A percentile compares a stretch with the other conserved stretches of the same genome.
Evolutionary conservation across 2,329 filamentous ascomycete species (phyloP).

Genomic region (Penicillium palitans): DNA sequence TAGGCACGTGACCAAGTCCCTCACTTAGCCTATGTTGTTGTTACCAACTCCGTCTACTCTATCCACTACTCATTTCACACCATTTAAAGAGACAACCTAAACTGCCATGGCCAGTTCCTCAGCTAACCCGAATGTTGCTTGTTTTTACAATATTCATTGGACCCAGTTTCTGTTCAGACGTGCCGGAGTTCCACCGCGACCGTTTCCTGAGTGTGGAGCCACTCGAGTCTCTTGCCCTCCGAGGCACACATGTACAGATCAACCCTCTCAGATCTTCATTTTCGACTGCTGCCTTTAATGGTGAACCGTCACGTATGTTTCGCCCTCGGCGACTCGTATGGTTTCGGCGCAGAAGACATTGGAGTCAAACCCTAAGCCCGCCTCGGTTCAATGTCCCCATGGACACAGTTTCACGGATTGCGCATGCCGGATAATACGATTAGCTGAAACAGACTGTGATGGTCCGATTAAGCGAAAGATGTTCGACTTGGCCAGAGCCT

Average conservation of each 20-base stretch:
- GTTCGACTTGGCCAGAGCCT: conserved; percentile 48
- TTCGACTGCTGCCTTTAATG: conserved; percentile 55
- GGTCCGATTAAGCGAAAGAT: conserved; percentile 37
- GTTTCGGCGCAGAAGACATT: conserved; percentile 63
- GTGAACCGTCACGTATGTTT: conserved; percentile 35
- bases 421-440: conserved; percentile 68
- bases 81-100: background rate
- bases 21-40: background rate
- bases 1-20: no score
- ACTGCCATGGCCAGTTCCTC: conserved; percentile 6
- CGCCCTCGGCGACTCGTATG: conserved; percentile 39
- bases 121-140: conserved; percentile 7
- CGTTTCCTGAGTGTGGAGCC: conserved; percentile 26
- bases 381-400: conserved; percentile 59
- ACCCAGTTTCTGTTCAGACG: conserved; percentile 19
- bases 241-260: conserved; percentile 56
- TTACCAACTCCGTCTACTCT: background rate
- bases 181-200: conserved; percentile 10
- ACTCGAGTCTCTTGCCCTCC: conserved; percentile 40
- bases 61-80: conserved; percentile 12
- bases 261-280: conserved; percentile 78
- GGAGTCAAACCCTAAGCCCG: conserved; percentile 95
- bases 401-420: conserved; percentile 65
- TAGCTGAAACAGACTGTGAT: conserved; percentile 52
- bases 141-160: conserved; percentile 13